Percentiles rank a stretch among this genome's conserved stretches.
These are phyloP conservation scores for Plasmodium coatneyi DNA, from an alignment of 169 alveolate genomes.

Conservation along the genomic window DNA sequence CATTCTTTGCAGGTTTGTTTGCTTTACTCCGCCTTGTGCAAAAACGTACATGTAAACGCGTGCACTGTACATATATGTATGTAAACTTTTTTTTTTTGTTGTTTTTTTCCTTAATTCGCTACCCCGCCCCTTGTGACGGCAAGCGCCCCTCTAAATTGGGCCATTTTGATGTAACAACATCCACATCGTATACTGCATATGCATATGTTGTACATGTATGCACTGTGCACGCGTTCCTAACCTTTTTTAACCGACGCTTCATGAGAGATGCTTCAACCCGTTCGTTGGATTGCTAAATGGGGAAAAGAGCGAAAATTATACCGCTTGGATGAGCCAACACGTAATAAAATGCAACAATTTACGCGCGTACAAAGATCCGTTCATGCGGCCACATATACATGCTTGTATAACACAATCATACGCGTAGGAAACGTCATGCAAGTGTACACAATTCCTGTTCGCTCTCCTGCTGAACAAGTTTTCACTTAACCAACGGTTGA, in stretches of 20 bases:
- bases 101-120: neutral
- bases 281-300: neutral
- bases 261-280: neutral
- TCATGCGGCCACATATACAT: neutral
- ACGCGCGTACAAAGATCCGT: neutral
- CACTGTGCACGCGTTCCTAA: neutral
- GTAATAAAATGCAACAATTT: neutral
- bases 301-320: neutral
- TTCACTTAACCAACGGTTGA: neutral
- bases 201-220: neutral
- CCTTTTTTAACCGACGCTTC: neutral
- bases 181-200: neutral
- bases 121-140: neutral
- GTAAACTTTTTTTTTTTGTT: neutral
- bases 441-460: neutral
- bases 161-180: neutral
- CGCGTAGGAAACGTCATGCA: neutral
- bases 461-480: neutral
- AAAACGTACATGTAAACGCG: neutral
- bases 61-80: neutral
- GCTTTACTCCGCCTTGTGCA: neutral
- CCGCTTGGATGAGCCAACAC: neutral
- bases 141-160: neutral
- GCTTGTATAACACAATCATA: neutral
- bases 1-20: neutral